Conservation (phyloP, 345 rosid species). For the Linum usitatissimum region DNA sequence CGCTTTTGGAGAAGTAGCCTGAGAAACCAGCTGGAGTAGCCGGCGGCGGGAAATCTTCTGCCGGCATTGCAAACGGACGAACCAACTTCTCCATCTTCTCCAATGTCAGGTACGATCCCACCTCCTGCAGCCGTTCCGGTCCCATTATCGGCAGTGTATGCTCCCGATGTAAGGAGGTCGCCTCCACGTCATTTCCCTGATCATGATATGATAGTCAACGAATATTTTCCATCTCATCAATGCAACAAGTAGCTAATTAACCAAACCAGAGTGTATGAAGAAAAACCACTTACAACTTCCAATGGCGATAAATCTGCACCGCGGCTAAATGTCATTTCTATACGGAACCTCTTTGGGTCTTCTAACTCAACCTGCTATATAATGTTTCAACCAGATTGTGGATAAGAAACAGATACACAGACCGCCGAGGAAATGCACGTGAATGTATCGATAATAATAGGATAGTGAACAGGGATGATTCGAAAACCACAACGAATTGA, state of each 20-base stretch:
- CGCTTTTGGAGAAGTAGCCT: constrained; percentile 89
- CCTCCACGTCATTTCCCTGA: constrained; percentile 60
- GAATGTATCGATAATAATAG: no score
- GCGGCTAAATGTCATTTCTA: constrained; percentile 88
- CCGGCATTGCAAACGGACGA: constrained; percentile 92
- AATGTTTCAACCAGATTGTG: not conserved
- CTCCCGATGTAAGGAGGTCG: constrained; percentile 67
- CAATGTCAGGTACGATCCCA: constrained; percentile 64
- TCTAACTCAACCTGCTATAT: constrained; percentile 60
- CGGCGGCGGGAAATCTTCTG: constrained; percentile 96
- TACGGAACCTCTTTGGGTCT: constrained; percentile 77
- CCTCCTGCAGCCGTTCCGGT: constrained; percentile 95
- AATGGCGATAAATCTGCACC: constrained; percentile 95
- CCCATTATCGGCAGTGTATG: constrained; percentile 97
- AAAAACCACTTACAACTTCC: constrained; percentile 41
- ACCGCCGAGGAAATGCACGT: no score
- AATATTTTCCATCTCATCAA: not conserved
- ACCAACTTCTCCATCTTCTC: constrained; percentile 93
- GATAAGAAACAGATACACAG: not conserved
- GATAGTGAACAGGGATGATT: no score
- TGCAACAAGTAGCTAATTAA: not conserved
- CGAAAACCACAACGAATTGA: no score
- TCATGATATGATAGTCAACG: not conserved
- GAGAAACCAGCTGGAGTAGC: constrained; percentile 86
- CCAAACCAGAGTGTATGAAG: not conserved